phyloP scores from a whole-genome alignment of 208 protist genomes.

The Trypanosoma lewisi region DNA sequence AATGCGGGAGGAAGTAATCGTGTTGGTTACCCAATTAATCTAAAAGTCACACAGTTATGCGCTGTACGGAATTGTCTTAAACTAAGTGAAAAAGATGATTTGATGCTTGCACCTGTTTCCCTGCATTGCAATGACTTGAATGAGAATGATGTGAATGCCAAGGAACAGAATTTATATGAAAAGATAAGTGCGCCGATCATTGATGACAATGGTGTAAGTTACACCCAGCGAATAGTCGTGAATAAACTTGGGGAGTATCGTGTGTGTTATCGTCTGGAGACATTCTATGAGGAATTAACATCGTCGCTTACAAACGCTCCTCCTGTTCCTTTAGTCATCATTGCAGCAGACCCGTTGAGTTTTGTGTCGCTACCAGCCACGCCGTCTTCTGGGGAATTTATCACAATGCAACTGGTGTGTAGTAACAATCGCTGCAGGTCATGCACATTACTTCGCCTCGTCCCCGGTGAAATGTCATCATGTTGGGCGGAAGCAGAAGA shows the following conservation, averaged over 20 bases:
- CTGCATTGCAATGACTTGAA: constrained; percentile 2
- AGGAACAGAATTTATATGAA: too few species aligned
- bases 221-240: constrained; percentile 58
- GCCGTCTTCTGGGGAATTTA: constrained; percentile 69
- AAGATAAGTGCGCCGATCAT: too few species aligned
- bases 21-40: constrained; percentile 55
- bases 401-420: constrained; percentile 62
- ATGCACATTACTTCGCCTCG: constrained; percentile 62
- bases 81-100: constrained; percentile 41
- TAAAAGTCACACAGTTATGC: constrained; percentile 61
- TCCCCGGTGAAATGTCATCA: constrained; percentile 51
- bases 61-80: constrained; percentile 28
- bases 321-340: constrained; percentile 32
- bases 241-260: constrained; percentile 62
- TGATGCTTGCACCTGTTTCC: constrained; percentile 30
- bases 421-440: constrained; percentile 31
- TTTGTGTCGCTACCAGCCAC: constrained; percentile 36
- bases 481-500: constrained; percentile 57
- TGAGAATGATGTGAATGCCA: constrained; percentile 4
- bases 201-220: constrained; percentile 27
- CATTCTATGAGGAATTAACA: constrained; percentile 45
- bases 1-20: constrained; percentile 35
- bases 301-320: constrained; percentile 37
- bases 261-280: constrained; percentile 71
- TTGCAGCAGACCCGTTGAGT: constrained; percentile 41